Evolutionary conservation across 257 asterid genomes (phyloP), one percentile per base, ranked within the genome.

Genomic region (Fraxinus excelsior): DNA sequence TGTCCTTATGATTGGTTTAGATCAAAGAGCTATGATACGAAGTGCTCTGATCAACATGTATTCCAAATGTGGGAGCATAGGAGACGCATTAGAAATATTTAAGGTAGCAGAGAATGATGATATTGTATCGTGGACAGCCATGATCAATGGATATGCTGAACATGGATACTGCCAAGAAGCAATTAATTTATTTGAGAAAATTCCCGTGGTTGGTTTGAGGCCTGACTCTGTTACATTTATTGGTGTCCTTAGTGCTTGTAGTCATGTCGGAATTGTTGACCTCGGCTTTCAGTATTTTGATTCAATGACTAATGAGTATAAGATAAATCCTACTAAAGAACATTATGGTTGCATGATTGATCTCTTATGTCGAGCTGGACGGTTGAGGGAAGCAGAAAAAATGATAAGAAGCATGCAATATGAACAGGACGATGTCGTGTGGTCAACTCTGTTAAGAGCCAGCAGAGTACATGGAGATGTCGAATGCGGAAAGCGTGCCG

Each of bases 331-430:
- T 38, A 80, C 88, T 25, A 92, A 89, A 80, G 96, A 95, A 82
- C 98, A 95, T 74, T 95, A 87, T 7, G 99, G 98, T 44, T 91
- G 99, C 89, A 91, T 93, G 94, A 88, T 95, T 78, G 97, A 95
- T 87, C 98, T 95, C 25, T 86, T 93, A 42, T 92, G 99, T 76
- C 82, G 97, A 67, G 97, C 96, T 78, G 97, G 99, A 53, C 76
- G 88, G 72, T 80, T 95, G 79, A 44, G 60, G 0, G 99, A 95
- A 67, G 98, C 97, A 5, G 90, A 86, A 89, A 74, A 82, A 73
- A 89, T 93, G 96, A 95, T 93, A 69, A 87, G 32, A 78, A 89
- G 79, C 42, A 95, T 95, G 98, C 98, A 97, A 12, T 80, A 84
- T 80, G 88, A 87, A 67, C 68, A 74, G 75, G 97, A 94, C 77